Conservation (phyloP, 2,329 filamentous ascomycete genomes). For the Cladophialophora exuberans region DNA sequence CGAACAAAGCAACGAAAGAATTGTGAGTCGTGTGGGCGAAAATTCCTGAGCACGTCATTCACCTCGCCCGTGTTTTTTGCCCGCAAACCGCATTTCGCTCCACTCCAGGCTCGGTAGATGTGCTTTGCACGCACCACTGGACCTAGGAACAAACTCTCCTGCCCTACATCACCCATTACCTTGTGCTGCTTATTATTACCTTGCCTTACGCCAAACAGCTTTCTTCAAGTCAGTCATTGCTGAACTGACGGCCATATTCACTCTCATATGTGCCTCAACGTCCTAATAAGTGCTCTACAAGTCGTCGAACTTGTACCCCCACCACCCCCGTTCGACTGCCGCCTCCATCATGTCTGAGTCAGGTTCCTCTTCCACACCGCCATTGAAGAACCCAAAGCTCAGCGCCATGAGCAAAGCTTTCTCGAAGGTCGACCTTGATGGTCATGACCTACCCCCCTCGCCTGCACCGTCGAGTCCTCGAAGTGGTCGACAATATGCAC, state of each 20-base stretch:
- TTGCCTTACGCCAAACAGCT: neutral
- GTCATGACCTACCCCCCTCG: conserved; percentile 84
- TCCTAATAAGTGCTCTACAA: conserved; percentile 33
- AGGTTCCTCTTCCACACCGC: conserved; percentile 34
- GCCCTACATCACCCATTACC: neutral
- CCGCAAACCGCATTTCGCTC: conserved; percentile 12
- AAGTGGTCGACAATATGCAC: conserved; percentile 83
- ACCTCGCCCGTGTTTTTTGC: conserved; percentile 1
- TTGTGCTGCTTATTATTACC: neutral
- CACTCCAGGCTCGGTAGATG: conserved; percentile 17
- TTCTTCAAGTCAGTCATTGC: neutral
- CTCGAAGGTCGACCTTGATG: conserved; percentile 73
- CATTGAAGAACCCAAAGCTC: conserved; percentile 33
- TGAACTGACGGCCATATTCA: neutral
- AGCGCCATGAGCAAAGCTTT: conserved; percentile 54
- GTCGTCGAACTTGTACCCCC: conserved; percentile 35
- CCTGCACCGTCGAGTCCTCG: conserved; percentile 90
- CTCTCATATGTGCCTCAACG: conserved; percentile 34
- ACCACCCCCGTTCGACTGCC: conserved; percentile 20
- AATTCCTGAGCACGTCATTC: conserved; percentile 19
- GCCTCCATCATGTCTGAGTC: conserved; percentile 34
- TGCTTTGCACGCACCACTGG: neutral
- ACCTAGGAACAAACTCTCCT: neutral
- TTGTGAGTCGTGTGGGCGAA: conserved; percentile 4
- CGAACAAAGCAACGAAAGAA: neutral